Percentiles rank a stretch among this genome's conserved stretches.
phyloP scores from a whole-genome alignment of 2,329 filamentous ascomycete genomes.

The Aspergillus sp. region DNA sequence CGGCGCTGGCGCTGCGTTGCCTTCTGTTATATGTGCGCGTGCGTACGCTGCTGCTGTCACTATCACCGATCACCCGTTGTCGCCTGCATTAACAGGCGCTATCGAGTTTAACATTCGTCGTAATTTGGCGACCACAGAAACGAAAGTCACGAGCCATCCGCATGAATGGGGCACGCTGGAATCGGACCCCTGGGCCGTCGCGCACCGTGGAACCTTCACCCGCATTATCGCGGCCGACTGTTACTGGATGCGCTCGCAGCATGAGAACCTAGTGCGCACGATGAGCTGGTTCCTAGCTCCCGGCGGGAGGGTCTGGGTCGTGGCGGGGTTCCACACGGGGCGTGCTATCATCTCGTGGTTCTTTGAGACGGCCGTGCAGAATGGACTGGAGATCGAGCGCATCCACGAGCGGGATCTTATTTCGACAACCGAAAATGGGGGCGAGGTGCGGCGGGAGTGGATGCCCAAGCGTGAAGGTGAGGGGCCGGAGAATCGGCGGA shows the following conservation, averaged over 20 bases:
- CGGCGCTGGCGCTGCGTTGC: constrained; percentile 53
- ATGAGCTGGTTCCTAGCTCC: constrained; percentile 56
- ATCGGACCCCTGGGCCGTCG: constrained; percentile 38
- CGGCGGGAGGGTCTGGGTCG: constrained; percentile 45
- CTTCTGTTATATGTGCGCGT: constrained; percentile 39
- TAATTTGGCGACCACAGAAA: constrained; percentile 28
- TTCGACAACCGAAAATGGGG: constrained; percentile 33
- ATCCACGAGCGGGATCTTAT: constrained; percentile 57
- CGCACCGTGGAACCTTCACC: constrained; percentile 44
- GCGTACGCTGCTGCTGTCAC: constrained; percentile 40
- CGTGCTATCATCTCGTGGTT: constrained; percentile 55
- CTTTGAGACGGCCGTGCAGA: constrained; percentile 48
- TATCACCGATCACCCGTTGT: constrained; percentile 52
- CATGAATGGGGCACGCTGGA: constrained; percentile 55
- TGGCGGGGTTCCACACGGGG: constrained; percentile 61
- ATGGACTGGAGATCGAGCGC: constrained; percentile 50
- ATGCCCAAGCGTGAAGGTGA: constrained; percentile 49
- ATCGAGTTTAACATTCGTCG: constrained; percentile 48
- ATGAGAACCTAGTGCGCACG: constrained; percentile 54
- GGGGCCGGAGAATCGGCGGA: constrained; percentile 50
- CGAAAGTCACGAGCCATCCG: constrained; percentile 42
- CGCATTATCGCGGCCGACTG: constrained; percentile 61
- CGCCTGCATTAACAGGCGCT: constrained; percentile 41
- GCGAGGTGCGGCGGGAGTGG: constrained; percentile 46
- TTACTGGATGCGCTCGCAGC: constrained; percentile 59